A percentile compares a stretch with the other conserved stretches of the same genome.
phyloP scores from a whole-genome alignment of 2,329 filamentous ascomycete genomes.

The Myriangium duriaei region DNA sequence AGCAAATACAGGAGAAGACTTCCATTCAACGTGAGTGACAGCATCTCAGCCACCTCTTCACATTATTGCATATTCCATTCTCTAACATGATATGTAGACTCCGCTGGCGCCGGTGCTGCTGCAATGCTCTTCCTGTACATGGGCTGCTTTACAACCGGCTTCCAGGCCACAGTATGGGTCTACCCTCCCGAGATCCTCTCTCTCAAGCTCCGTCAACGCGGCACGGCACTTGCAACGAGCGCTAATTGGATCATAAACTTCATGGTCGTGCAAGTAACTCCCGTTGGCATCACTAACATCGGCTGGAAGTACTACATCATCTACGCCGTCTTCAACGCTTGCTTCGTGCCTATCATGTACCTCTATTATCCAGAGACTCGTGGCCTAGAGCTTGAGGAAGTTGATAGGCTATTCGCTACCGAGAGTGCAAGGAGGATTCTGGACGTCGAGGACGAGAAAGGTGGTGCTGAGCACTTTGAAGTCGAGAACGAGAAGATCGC shows the following conservation, averaged over 20 bases:
- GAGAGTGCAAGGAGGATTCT: no score
- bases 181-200: conserved; percentile 51
- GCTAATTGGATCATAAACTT: conserved; percentile 21
- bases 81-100: no score
- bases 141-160: conserved; percentile 47
- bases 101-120: conserved; percentile 24
- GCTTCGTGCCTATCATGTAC: conserved; percentile 26
- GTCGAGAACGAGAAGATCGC: no score
- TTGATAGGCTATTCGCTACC: conserved; percentile 11
- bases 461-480: no score
- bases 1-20: conserved; percentile 20
- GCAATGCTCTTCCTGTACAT: conserved; percentile 53
- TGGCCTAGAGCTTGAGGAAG: conserved; percentile 11
- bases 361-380: conserved; percentile 10
- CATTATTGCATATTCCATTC: no score
- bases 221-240: conserved; percentile 21
- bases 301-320: conserved; percentile 44
- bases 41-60: no score
- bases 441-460: no score
- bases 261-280: conserved; percentile 42
- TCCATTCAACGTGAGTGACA: conserved; percentile 15
- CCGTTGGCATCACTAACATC: conserved; percentile 45
- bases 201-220: conserved; percentile 29
- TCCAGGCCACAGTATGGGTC: conserved; percentile 50
- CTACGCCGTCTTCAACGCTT: conserved; percentile 32